Evolutionary conservation across 2,329 filamentous ascomycete species (phyloP).

Genomic region (Phyllosticta citriasiana): DNA sequence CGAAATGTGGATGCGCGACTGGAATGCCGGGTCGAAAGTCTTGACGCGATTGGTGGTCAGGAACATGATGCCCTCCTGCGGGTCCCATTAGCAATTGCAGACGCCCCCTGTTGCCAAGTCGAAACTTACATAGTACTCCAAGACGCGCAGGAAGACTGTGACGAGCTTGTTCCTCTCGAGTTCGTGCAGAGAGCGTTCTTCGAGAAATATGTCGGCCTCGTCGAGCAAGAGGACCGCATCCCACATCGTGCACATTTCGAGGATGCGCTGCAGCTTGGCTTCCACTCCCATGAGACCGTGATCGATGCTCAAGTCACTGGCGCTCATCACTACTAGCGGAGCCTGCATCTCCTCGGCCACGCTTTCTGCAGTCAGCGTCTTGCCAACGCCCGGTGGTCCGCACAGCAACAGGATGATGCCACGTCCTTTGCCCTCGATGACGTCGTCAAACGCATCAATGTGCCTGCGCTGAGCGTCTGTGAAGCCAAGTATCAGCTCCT

Average conservation of each 20-base stretch:
- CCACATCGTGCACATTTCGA: constrained; percentile 42
- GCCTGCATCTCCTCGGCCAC: constrained; percentile 42
- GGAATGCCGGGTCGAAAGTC: constrained; percentile 21
- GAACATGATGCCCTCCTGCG: constrained; percentile 20
- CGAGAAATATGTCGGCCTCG: constrained; percentile 35
- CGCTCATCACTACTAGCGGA: constrained; percentile 41
- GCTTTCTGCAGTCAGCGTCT: constrained; percentile 31
- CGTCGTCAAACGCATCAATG: constrained; percentile 33
- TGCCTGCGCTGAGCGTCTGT: constrained; percentile 20
- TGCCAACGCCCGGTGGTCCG: constrained; percentile 44
- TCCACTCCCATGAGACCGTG: constrained; percentile 32
- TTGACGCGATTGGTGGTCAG: constrained; percentile 23
- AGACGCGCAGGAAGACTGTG: constrained; percentile 25
- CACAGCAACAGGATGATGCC: constrained; percentile 43
- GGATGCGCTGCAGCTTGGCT: constrained; percentile 33
- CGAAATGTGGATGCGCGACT: constrained; percentile 24
- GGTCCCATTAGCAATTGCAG: constrained; percentile 15
- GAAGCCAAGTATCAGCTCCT: constrained; percentile 24
- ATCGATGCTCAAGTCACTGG: constrained; percentile 37
- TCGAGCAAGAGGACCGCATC: constrained; percentile 42
- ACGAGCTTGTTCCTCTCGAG: constrained; percentile 22
- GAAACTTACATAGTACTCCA: constrained; percentile 30
- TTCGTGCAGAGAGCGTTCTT: constrained; percentile 19
- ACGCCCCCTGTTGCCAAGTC: background rate
- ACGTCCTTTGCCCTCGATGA: constrained; percentile 42